Percentiles rank a stretch among this genome's conserved stretches.
These are phyloP conservation scores for Lithocarpus polystachyus DNA, from an alignment of 306 rosid species.

Conservation along the genomic window DNA sequence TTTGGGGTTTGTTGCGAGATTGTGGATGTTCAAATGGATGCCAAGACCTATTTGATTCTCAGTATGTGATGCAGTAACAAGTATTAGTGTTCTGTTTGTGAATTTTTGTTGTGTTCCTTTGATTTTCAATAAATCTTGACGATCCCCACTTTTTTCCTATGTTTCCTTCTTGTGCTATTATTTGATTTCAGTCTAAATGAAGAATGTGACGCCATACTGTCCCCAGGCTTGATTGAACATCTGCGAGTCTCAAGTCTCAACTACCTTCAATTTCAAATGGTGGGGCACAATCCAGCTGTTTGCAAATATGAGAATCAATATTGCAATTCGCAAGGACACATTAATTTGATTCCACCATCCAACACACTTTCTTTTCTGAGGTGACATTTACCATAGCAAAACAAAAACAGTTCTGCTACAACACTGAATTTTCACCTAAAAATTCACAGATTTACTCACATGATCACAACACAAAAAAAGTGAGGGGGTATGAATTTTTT, in stretches of 20 bases:
- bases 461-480: background rate
- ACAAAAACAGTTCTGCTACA: background rate
- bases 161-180: background rate
- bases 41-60: constrained; percentile 30
- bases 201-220: background rate
- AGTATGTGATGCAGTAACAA: constrained; percentile 18
- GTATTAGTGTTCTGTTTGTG: constrained; percentile 9
- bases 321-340: too few relatives aligned
- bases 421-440: too few relatives aligned
- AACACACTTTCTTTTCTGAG: too few relatives aligned
- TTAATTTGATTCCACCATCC: background rate
- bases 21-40: constrained; percentile 37
- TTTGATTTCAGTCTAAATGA: too few relatives aligned
- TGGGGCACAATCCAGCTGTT: background rate
- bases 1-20: constrained; percentile 28
- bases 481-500: too few relatives aligned
- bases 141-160: background rate
- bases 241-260: background rate
- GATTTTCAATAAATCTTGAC: constrained; percentile 21
- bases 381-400: too few relatives aligned
- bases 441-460: too few relatives aligned
- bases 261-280: background rate
- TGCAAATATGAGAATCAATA: background rate
- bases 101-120: constrained; percentile 5
- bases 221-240: background rate